Percentiles rank a stretch among this genome's conserved stretches.
Conservation (phyloP, 192 early-diverging fungal genomes). For the Rhizoclosmatium sp. region DNA sequence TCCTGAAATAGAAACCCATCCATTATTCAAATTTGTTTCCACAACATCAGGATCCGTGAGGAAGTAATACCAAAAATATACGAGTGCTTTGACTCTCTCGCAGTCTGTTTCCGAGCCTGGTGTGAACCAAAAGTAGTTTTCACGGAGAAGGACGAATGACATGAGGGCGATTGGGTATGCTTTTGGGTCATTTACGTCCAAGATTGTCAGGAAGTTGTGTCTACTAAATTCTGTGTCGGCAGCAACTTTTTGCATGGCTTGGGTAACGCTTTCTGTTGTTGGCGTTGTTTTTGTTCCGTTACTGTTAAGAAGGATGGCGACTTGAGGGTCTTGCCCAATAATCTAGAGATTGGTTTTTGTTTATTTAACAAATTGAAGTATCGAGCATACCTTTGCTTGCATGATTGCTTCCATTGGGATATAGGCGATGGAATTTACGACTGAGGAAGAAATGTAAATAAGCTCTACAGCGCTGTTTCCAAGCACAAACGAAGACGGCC, state of each 20-base stretch:
- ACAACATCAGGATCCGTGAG: background rate
- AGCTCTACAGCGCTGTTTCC: background rate
- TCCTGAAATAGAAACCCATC: background rate
- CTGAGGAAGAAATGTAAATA: background rate
- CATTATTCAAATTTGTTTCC: background rate
- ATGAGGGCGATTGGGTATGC: slow-evolving; percentile 18
- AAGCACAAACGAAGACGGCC: background rate
- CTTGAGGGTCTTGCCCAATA: background rate
- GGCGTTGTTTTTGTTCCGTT: background rate
- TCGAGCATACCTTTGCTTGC: background rate
- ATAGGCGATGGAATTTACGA: background rate
- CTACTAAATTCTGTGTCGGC: background rate
- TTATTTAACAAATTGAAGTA: too few species aligned
- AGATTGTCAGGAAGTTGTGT: background rate
- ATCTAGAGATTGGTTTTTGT: background rate
- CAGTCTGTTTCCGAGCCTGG: background rate
- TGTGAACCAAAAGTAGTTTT: slow-evolving; percentile 16
- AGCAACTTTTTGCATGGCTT: background rate
- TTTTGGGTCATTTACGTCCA: background rate
- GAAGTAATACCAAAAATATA: background rate
- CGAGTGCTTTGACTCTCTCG: background rate
- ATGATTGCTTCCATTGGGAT: background rate
- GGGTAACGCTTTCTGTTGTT: background rate
- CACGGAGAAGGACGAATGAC: slow-evolving; percentile 4
- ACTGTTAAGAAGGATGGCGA: background rate